Evolutionary conservation across 2,329 filamentous ascomycete species (phyloP).

Genomic region (Rutstroemia sydowiana): DNA sequence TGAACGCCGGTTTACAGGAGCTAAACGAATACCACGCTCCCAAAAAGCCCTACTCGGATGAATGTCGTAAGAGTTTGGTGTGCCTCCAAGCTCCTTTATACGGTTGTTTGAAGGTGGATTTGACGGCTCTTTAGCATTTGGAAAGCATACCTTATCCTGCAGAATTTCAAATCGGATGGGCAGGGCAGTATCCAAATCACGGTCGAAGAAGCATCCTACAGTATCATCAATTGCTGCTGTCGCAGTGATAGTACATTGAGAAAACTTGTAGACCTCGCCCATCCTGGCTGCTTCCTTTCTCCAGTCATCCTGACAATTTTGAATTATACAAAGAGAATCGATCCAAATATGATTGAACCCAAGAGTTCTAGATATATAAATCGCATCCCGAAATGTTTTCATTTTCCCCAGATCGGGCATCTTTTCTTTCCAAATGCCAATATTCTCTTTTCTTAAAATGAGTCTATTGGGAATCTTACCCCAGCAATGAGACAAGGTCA

Average conservation of each 20-base stretch:
- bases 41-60: too few relatives aligned
- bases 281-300: not conserved
- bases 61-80: too few relatives aligned
- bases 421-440: too few relatives aligned
- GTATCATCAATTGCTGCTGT: not conserved
- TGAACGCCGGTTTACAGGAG: not conserved
- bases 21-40: not conserved
- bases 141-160: too few relatives aligned
- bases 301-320: not conserved
- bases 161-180: not conserved
- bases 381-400: not conserved
- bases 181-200: not conserved
- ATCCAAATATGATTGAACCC: not conserved
- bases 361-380: not conserved
- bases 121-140: not conserved
- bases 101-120: not conserved
- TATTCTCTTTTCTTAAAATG: not conserved
- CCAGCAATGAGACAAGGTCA: not conserved
- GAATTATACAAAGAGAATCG: not conserved
- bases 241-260: not conserved
- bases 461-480: not conserved
- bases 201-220: not conserved
- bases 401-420: too few relatives aligned
- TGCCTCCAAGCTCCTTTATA: not conserved
- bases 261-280: not conserved